Evolutionary conservation across 805 yeast species (phyloP), one percentile per base, ranked within the genome.

Genomic region (Hagleromyces aurorensis): DNA sequence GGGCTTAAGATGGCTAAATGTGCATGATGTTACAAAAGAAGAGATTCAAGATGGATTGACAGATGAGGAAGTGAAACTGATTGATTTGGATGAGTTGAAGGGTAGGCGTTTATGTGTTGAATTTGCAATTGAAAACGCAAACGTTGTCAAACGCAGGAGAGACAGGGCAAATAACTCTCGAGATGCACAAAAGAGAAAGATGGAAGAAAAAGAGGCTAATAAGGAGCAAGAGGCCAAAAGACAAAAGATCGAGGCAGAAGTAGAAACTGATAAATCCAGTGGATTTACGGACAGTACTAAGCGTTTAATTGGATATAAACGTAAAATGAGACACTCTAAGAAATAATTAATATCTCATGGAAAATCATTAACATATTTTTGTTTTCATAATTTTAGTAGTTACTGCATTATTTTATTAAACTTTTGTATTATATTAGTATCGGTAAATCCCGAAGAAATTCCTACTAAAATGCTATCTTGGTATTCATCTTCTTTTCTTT

Each of bases 1-100:
- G 96, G 96, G 94, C 2, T 70, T 91, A 33, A 75, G 98, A 65
- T 91, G 96, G 95, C 68, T 91, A 55, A 91, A 91, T 56, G 95
- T 94, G 6, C 96, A 89, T 52, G 78, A 73, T 49, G 94, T 91
- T 5, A 62, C 83, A 0, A 57, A 57, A 19, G 73, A 68, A 7
- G 96, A 87, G 56, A 70, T 85, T 22, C 36, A 69, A 13, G 82
- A 70, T 40, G 87, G 89, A n/a, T 53, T 80, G 34, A 61, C 64
- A 18, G 85, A 75, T 3, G 85, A 80, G 27, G 87, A 81, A 48
- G 62, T 64, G 53, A 73, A 74, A 44, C 27, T 54, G 6, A 75
- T 73, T 2, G 64, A 67, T 31, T 43, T 65, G 15, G 86, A 78
- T 26, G 72, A 72, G 6, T 57, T 63, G 14, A 64, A 67, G 32